Percentiles rank a stretch among this genome's conserved stretches.
Conservation (phyloP, 148 eudicot genomes). For the Linanthus parryae region DNA sequence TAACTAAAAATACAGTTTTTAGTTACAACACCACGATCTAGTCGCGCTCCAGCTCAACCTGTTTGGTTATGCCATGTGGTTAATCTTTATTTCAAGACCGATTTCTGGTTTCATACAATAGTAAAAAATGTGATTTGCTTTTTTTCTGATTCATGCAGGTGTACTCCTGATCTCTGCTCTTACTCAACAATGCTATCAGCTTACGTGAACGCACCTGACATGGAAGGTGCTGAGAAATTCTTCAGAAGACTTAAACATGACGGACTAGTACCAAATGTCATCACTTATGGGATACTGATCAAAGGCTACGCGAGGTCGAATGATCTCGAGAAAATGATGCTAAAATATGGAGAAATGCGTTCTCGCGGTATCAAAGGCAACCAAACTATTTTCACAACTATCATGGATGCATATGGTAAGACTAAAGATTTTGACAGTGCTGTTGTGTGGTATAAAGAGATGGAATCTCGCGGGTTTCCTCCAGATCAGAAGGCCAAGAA, state of each 20-base stretch:
- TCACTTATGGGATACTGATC: conserved; percentile 73
- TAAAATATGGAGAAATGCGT: conserved; percentile 71
- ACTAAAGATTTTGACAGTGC: conserved; percentile 72
- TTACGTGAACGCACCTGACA: conserved; percentile 82
- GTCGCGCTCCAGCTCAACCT: too few species aligned
- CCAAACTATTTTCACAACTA: conserved; percentile 68
- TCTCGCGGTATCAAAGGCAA: conserved; percentile 56
- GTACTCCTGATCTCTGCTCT: conserved; percentile 85
- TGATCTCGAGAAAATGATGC: conserved; percentile 77
- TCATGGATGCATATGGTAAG: conserved; percentile 94
- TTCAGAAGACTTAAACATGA: conserved; percentile 67
- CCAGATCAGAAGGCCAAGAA: conserved; percentile 97
- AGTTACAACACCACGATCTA: too few species aligned
- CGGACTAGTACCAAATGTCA: conserved; percentile 56
- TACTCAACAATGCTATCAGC: conserved; percentile 84
- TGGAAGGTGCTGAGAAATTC: conserved; percentile 96
- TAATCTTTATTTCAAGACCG: too few species aligned
- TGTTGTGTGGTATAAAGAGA: conserved; percentile 84
- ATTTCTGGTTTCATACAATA: too few species aligned
- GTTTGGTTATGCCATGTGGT: too few species aligned
- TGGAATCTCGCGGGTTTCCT: conserved; percentile 59
- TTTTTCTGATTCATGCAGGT: conserved; percentile 31
- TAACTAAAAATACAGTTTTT: too few species aligned
- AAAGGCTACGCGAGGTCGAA: conserved; percentile 78
- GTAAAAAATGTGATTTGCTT: too few species aligned